These are phyloP conservation scores for Fusarium kyushuense DNA, from an alignment of 2,329 filamentous ascomycete genomes.

Conservation along the genomic window DNA sequence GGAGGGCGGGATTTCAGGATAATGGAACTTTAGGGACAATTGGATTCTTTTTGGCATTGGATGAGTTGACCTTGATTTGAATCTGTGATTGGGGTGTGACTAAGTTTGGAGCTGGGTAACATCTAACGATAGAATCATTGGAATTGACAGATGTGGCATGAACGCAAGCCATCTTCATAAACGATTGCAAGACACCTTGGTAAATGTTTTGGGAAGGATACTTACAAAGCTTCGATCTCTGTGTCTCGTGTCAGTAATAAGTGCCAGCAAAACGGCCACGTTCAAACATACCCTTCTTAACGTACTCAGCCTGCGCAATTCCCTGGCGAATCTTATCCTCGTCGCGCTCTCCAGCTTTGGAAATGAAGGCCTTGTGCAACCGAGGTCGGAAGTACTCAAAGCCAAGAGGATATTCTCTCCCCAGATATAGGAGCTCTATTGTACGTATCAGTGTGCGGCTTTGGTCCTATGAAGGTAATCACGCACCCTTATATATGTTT, in stretches of 20 bases:
- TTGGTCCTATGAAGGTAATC: background rate
- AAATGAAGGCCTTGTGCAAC: conserved; percentile 86
- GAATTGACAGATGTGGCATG: background rate
- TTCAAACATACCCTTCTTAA: conserved; percentile 81
- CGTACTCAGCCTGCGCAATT: conserved; percentile 84
- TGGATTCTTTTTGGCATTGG: conserved; percentile 19
- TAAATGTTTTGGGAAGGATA: conserved; percentile 32
- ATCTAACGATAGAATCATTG: background rate
- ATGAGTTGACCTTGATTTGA: background rate
- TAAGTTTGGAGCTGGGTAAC: too few species aligned
- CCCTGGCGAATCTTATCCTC: conserved; percentile 80
- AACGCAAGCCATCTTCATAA: background rate
- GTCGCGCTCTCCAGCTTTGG: conserved; percentile 76
- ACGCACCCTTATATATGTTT: conserved; percentile 84
- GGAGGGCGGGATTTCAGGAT: conserved; percentile 19
- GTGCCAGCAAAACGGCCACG: accelerated
- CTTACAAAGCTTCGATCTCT: conserved; percentile 95
- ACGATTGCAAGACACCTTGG: background rate
- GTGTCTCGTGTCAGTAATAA: conserved; percentile 15
- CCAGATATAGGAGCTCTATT: conserved; percentile 84
- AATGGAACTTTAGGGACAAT: conserved; percentile 17
- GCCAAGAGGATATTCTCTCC: conserved; percentile 87
- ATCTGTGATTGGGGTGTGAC: background rate
- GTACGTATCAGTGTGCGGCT: background rate
- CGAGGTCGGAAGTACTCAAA: conserved; percentile 83